Percentiles rank a stretch among this genome's conserved stretches.
Conservation (phyloP, 768 basidiomycete species). For the Boletus insuetus region DNA sequence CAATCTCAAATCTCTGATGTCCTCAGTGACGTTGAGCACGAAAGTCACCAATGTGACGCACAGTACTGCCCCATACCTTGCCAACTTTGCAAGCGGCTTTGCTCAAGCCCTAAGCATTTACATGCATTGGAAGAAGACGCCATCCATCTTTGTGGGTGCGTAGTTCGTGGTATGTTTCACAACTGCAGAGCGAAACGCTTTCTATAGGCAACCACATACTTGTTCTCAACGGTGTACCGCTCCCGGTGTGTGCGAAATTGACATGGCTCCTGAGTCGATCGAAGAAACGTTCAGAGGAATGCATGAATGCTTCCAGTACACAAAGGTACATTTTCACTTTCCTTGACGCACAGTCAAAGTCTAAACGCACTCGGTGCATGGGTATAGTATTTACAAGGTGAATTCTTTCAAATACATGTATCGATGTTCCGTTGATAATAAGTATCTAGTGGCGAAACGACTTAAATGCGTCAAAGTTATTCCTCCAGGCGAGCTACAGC, state of each 20-base stretch:
- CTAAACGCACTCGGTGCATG: neutral
- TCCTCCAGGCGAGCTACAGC: constrained; percentile 38
- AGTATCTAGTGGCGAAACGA: constrained; percentile 43
- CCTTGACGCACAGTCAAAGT: neutral
- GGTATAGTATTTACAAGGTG: constrained; percentile 54
- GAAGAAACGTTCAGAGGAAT: constrained; percentile 59
- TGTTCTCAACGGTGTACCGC: constrained; percentile 45
- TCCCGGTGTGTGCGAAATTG: constrained; percentile 54
- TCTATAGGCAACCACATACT: constrained; percentile 43
- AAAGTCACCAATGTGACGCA: constrained; percentile 47
- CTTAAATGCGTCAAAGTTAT: constrained; percentile 48
- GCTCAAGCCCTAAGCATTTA: constrained; percentile 46
- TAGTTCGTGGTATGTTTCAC: neutral
- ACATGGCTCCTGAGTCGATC: constrained; percentile 53
- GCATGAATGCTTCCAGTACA: constrained; percentile 61
- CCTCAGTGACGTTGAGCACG: constrained; percentile 46
- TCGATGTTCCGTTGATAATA: neutral
- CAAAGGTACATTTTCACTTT: constrained; percentile 41
- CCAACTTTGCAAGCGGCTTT: constrained; percentile 53
- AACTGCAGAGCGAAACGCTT: constrained; percentile 7
- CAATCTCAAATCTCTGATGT: neutral
- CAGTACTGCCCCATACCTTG: constrained; percentile 53
- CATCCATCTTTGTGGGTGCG: constrained; percentile 59
- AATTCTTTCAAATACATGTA: neutral
- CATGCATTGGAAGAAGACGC: constrained; percentile 43